Base-by-base conservation (phyloP, 371 early-diverging fungal species). In the Syncephalis plumigaleata region DNA sequence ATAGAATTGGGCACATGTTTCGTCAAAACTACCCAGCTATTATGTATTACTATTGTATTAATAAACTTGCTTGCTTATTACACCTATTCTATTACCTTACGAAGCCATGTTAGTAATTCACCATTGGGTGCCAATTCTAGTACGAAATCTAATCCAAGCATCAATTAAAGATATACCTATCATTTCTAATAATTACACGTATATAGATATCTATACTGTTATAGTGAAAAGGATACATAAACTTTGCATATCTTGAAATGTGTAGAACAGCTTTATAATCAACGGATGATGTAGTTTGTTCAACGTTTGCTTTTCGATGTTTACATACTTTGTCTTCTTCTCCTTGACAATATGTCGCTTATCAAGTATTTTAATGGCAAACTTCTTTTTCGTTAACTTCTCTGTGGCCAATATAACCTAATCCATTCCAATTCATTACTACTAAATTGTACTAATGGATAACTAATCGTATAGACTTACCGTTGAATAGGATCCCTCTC, bases 401-500 rank as follows among this genome's bases (percentile, higher is more conserved):
- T 86, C 88, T 15, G 62, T 65, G 2, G 81, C 89, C 39, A 70
- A 61, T 2, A 85, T 66, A 2, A 88, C 79, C 79, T 78, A 53
- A n/a, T 15, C 13, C 3, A 55, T 56, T 5, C 27, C 16, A 42
- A 36, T 36, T 2, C 20, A 9, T 27, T 13, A 22, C 17, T 11
- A 7, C 23, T 39, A 3, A 31, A 37, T 21, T 15, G 39, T 16
- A 21, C 23, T 25, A 8, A 24, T 37, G 4, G 13, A 31, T 9
- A 20, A 39, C 16, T 13, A 16, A 24, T 27, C 16, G 49, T 1
- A 45, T 39, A 49, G n/a, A 17, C 68, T 56, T 68, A 91, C 97
- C 0, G 94, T 87, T 2, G 95, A 93, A 63, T 92, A 97, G 16
- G 87, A 84, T 26, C 97, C 97, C 61, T 93, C 93, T 45, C 97